Evolutionary conservation across 305 asterid species (phyloP), one percentile per base, ranked within the genome.

Genomic region (Fraxinus latifolia): DNA sequence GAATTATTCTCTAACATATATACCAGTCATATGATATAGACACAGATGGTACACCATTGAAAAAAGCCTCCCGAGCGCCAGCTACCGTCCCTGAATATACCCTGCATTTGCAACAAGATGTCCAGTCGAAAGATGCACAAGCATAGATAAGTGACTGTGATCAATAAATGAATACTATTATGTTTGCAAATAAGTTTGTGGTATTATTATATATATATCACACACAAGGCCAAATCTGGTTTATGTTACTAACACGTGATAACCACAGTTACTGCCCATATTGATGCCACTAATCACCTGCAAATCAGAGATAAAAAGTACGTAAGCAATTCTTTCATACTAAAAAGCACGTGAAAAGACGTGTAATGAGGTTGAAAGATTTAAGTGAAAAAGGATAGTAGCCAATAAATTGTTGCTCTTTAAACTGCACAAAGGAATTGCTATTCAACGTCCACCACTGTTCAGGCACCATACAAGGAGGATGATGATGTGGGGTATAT

Each of bases 21-120:
- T 91, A 93, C 99, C 97, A 95, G 84, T 94, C 92, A 73, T 95
- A 95, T 79, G 98, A 95, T 70, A 95, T 14, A 82, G 97, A 91
- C 67, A 94, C 84, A 80, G 97, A 79, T 76, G 97, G 94, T 83
- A 95, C 80, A 78, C 87, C 95, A 85, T 87, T 82, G 42, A 95
- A 86, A 86, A 91, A 94, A 27, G 96, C 97, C 89, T 95, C 98
- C 3, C 99, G 91, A 55, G 98, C 99, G 81, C 99, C 99, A 27
- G 93, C 99, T 27, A 95, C 98, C 7, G 97, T 93, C 81, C 97
- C 98, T 32, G 98, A 95, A 86, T 94, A 94, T 76, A 89, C 84
- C 77, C 98, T 95, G 93, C 87, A 88, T 79, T 74, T 74, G 77
- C 68, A 88, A 79, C 78, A 81, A 80, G 78, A 80, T 53, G 76